Base-by-base conservation (phyloP, 2,329 filamentous ascomycete species). In the Sporothrix protearum region DNA sequence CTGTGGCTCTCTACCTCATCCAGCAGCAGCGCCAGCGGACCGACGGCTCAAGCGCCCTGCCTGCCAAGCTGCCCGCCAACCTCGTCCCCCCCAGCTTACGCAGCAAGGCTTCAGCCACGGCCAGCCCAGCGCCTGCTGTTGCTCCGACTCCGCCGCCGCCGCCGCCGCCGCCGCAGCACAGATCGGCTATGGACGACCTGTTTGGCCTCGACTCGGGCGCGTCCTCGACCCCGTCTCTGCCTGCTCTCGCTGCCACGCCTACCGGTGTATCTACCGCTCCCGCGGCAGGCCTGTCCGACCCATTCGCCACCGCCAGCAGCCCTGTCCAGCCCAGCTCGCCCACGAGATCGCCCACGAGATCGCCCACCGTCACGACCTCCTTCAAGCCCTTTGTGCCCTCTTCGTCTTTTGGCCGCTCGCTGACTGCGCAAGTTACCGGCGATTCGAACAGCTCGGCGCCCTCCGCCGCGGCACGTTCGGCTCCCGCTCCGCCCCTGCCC, bases 1-100 rank as follows among this genome's bases (percentile, higher is more conserved):
- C 96, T 0, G 94, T 99, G 63, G 95, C 96, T 69, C 97, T 99
- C 94, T 96, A 96, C 79, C 85, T 99, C 68, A 97, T 99, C 76
- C 89, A 94, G 73, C 92, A 97, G 79, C 94, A 97, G 79, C 88
- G 94, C 70, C 91, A 87, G 75, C 91, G 90, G 74, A 88, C 89
- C 71, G 88, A 90, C 71, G 84, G 85, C 22, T 79, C 83, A 42
- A 82, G 82, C 53, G 83, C 88, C 36, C 81, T 98, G 42, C 96
- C 96, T 1, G 84, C 90, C 28, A 86, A 88, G n/a, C 83, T 99
- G 55, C 94, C 95, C 10, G 84, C 90, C 0, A 94, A 91, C 75
- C 83, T 98, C 51, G 87, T 98, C 39, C 96, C 96, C 14, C 96
- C 95, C 3, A 93, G 89, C 78, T 88, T 97, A 87, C 92, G 96